Evolutionary conservation across 2,329 filamentous ascomycete species (phyloP), one percentile per base, ranked within the genome.

Genomic region (Apiospora marii): DNA sequence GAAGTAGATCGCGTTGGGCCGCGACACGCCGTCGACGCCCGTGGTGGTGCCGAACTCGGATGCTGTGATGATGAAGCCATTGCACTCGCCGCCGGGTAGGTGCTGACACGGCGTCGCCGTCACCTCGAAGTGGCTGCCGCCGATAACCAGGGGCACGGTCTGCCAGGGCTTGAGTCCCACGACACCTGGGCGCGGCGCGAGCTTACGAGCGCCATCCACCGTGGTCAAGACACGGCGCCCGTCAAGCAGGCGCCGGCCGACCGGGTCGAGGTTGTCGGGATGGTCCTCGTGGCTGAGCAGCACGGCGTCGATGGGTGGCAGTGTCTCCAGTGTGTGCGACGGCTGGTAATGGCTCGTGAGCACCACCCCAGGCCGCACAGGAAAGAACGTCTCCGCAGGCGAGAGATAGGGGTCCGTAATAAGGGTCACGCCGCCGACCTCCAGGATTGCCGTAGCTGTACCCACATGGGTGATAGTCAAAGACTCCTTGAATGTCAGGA

Each of bases 201-300:
- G 67, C 43, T 68, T 44, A 1, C 13, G 43, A n/a, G 67, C 24
- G 3, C 64, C 27, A 5, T 6, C 12, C 30, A 48, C 1, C 2
- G 53, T 61, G 30, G 53, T 61, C 7, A 61, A 19, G 30, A 61
- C 53, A 2, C 76, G 78, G 10, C 85, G 84, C 4, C 84, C 85
- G 68, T 87, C 81, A 7, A 88, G 81, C 0, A 87, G 80, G 10
- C 75, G 80, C 5, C 85, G 85, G 30, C 86, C 86, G 0, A 83
- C 74, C 2, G 82, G 80, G 46, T 88, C 86, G 2, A 88, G 80
- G 73, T 88, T 88, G 73, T 88, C 86, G 0, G 80, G 79, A 72
- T 88, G 86, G 76, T 88, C 84, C 76, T 88, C 86, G 72, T 88
- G 86, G 76, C 84, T 86, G 12, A 88, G 80, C 0, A 87, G 80